Percentiles rank a stretch among this genome's conserved stretches.
Conservation (phyloP, 768 basidiomycete species). For the Coprinopsis sp. region DNA sequence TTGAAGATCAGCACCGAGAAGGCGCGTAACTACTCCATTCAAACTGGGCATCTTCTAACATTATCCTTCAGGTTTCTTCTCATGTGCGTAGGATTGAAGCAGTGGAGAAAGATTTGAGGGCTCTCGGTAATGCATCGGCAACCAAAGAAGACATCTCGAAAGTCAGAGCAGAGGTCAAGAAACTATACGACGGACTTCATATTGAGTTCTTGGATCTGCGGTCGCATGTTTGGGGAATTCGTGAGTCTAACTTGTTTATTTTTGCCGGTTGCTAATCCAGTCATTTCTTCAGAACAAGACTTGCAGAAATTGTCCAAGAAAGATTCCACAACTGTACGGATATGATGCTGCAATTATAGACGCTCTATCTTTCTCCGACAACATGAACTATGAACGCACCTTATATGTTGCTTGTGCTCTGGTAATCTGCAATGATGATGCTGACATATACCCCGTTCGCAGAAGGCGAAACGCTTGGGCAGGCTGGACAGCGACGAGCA, state of each 20-base stretch:
- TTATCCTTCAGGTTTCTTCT: conserved; percentile 58
- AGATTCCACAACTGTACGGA: conserved; percentile 54
- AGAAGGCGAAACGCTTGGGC: too few relatives aligned
- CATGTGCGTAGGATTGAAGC: conserved; percentile 80
- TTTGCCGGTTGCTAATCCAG: background rate
- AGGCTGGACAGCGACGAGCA: too few relatives aligned
- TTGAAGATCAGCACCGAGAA: conserved; percentile 80
- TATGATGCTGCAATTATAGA: too few relatives aligned
- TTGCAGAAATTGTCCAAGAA: conserved; percentile 70
- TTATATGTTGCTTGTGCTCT: too few relatives aligned
- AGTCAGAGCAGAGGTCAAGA: conserved; percentile 79
- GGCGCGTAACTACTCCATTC: conserved; percentile 33
- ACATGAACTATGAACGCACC: too few relatives aligned
- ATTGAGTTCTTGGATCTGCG: conserved; percentile 80
- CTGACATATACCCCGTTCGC: too few relatives aligned
- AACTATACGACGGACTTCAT: conserved; percentile 78
- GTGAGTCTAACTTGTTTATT: conserved; percentile 41
- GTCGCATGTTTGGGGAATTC: conserved; percentile 83
- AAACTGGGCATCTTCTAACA: background rate
- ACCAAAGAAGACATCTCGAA: conserved; percentile 78
- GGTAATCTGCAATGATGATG: too few relatives aligned
- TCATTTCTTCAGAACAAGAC: conserved; percentile 64
- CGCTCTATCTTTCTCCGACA: too few relatives aligned
- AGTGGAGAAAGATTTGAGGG: conserved; percentile 86
- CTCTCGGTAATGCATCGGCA: conserved; percentile 57